Evolutionary conservation across 2,329 filamentous ascomycete species (phyloP), one percentile per base, ranked within the genome.

Genomic region (Ascochyta clinopodiicola): DNA sequence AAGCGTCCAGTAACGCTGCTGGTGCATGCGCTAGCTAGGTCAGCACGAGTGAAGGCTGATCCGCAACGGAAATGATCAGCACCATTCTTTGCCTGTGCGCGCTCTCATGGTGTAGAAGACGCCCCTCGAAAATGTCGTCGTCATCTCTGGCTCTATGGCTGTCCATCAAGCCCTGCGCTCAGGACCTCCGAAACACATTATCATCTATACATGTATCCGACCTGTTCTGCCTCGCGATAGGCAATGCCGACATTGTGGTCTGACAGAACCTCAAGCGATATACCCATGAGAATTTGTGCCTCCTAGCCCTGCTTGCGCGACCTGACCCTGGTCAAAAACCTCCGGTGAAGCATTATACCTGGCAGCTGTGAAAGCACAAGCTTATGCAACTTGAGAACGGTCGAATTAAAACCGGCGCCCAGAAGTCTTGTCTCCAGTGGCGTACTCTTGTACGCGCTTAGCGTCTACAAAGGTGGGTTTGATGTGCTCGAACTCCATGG

Each of bases 391-490:
- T 15, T 15, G 42, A 13, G 4, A 24, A 29, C n/a, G 17, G 17
- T 22, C 36, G 12, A 43, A 17, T 17, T 24, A 51, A 47, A 43
- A 32, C 31, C 13, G 27, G 17, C 6, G 43, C 37, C 31, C 10
- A 56, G 43, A 22, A 34, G 32, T 47, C 38, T 56, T 56, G 27
- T 27, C n/a, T 17, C 7, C 32, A 25, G 47, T 24, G 38, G 42
- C 32, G 25, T 21, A 10, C 32, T 43, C 36, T 46, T 56, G 32
- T 24, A 24, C 21, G 10, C 15, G 21, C 43, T 47, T 51, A 56
- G 43, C 47, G 47, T 36, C 15, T 45, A 36, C 25, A 25, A 46
- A 29, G 12, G 24, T 15, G 27, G 24, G 15, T 6, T 29, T 4
- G 13, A 17, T 42, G 19, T 6, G 36, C 45, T 46, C 38, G 35